These are phyloP conservation scores for Phytophthora hibernalis DNA, from an alignment of 352 stramenopile genomes.

Conservation along the genomic window DNA sequence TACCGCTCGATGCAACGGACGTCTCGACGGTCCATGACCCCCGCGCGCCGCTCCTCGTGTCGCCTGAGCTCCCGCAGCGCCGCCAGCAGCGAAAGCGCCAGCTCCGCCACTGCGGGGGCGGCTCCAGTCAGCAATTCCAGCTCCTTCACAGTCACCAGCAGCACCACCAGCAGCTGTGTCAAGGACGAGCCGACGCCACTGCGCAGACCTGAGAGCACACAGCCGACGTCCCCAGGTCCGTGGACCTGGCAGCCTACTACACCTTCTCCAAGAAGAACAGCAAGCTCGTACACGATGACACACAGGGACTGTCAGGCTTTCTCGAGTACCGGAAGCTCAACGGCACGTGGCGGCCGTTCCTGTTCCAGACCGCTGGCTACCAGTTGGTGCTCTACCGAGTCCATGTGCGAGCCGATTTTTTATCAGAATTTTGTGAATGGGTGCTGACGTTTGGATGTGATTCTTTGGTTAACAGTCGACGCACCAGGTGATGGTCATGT, in stretches of 20 bases:
- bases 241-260: constrained; percentile 69
- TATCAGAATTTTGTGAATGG: background rate
- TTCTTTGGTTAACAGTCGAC: constrained; percentile 47
- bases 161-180: constrained; percentile 17
- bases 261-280: constrained; percentile 62
- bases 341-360: constrained; percentile 74
- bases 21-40: constrained; percentile 9
- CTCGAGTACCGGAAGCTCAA: constrained; percentile 79
- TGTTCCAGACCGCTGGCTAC: constrained; percentile 78
- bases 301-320: constrained; percentile 54
- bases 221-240: constrained; percentile 35
- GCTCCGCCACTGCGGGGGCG: constrained; percentile 20
- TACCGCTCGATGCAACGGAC: constrained; percentile 28
- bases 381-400: constrained; percentile 78
- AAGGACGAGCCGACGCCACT: constrained; percentile 22
- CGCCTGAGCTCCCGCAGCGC: constrained; percentile 25
- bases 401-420: constrained; percentile 48
- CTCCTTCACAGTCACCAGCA: constrained; percentile 25
- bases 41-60: constrained; percentile 12
- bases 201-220: constrained; percentile 14
- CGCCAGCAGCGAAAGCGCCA: constrained; percentile 32
- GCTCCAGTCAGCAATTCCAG: constrained; percentile 41
- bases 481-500: constrained; percentile 78
- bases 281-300: constrained; percentile 56
- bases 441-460: constrained; percentile 6